Evolutionary conservation across 2,329 filamentous ascomycete genomes (phyloP), one percentile per base, ranked within the genome.

Genomic region (Beauveria sp.): DNA sequence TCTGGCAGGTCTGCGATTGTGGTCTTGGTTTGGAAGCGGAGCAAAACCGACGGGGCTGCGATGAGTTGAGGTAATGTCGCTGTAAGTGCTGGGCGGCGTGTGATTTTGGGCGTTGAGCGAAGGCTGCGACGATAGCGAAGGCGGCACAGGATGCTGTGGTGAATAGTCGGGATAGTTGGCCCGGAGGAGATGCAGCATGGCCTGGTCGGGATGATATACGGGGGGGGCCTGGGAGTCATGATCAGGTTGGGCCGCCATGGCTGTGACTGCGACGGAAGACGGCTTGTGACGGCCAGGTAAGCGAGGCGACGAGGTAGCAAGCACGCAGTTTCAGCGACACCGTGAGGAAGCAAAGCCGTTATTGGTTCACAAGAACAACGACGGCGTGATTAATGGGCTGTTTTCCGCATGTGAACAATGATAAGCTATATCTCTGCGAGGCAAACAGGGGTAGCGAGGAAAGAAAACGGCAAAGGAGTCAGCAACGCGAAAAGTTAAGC

Each of bases 1-100:
- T 69, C 73, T 58, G 67, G 64, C 34, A 65, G 63, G 49, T 74
- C 74, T 56, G 69, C 69, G 57, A 31, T 31, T 9, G 22, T 22
- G 9, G 12, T 48, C 42, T 49, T 61, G 59, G 12, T 7, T 34
- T 9, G 51, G 42, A 22, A 43, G 18, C 14, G 59, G 26, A 10
- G 24, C 42, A 38, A 61, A 54, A 16, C 50, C n/a, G 4, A 45
- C 43, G 9, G 59, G 63, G 59, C 58, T 42, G 52, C 58, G 40
- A 18, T 51, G 63, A 43, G 34, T 66, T 63, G 20, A 58, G 22
- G 40, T 59, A 56, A 60, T 62, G 72, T 66, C 85, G 78, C 68
- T 84, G 79, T 67, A 60, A 54, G 38, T 64, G 34, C 3, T 49
- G 20, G 43, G 28, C 2, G 54, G 26, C 3, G 28, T n/a, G 54